phyloP scores from a whole-genome alignment of 2,329 filamentous ascomycete species.

The Esteya vermicola region DNA sequence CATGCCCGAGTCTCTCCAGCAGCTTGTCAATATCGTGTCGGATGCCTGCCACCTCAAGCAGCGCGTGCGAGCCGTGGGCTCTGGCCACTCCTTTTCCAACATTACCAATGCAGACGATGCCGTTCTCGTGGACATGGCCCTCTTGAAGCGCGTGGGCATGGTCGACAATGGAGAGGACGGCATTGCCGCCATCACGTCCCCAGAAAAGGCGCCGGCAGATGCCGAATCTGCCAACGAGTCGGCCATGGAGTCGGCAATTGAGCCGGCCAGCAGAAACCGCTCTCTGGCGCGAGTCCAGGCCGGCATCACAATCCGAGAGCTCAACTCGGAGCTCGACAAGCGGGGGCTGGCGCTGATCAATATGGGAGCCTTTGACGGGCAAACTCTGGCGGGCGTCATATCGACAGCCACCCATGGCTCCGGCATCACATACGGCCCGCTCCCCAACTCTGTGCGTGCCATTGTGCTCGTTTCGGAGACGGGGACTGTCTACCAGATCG shows the following conservation, averaged over 20 bases:
- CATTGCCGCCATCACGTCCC: constrained; percentile 4
- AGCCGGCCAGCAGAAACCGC: constrained; percentile 5
- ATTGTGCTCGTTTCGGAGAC: constrained; percentile 12
- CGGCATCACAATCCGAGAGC: constrained; percentile 12
- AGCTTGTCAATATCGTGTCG: constrained; percentile 11
- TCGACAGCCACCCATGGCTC: constrained; percentile 14
- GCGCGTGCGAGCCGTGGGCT: constrained; percentile 13
- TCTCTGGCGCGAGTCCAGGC: constrained; percentile 11
- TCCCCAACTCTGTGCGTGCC: constrained; percentile 10
- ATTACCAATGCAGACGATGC: constrained; percentile 11
- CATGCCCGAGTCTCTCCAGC: constrained; percentile 10
- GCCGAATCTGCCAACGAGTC: neutral
- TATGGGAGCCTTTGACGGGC: constrained; percentile 15
- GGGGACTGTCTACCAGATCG: constrained; percentile 14
- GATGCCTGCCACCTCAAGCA: constrained; percentile 9
- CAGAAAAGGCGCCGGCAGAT: too few relatives aligned
- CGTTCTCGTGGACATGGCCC: constrained; percentile 10
- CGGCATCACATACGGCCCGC: constrained; percentile 11
- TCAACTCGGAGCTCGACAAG: constrained; percentile 13
- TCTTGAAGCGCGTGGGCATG: constrained; percentile 9
- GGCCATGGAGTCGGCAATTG: neutral
- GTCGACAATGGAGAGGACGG: constrained; percentile 10
- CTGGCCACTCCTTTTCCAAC: constrained; percentile 15
- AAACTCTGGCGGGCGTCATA: constrained; percentile 13
- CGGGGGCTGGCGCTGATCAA: constrained; percentile 12